phyloP scores from a whole-genome alignment of 495 filamentous ascomycete genomes.

The Hamigera avellanea region DNA sequence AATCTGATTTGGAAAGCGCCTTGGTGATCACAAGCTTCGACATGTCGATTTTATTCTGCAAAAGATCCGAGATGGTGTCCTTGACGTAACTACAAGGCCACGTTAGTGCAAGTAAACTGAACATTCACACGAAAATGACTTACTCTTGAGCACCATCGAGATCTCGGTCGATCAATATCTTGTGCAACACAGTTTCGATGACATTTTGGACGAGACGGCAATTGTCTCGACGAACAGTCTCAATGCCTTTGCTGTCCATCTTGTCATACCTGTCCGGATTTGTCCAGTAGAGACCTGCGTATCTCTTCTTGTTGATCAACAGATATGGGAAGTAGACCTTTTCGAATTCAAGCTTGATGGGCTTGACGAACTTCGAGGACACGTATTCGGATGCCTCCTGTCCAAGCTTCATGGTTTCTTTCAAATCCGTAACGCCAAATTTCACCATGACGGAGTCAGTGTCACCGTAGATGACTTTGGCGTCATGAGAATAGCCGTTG shows the following conservation, averaged over 20 bases:
- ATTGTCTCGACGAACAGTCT: slow-evolving; percentile 95
- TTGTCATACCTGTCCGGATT: slow-evolving; percentile 92
- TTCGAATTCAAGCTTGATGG: slow-evolving; percentile 98
- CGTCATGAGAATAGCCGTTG: slow-evolving; percentile 89
- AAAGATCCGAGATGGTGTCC: slow-evolving; percentile 82
- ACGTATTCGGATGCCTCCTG: slow-evolving; percentile 81
- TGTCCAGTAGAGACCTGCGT: slow-evolving; percentile 95
- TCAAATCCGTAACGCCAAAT: slow-evolving; percentile 77
- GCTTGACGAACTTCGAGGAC: slow-evolving; percentile 81
- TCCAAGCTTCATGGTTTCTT: slow-evolving; percentile 85
- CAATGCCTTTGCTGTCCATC: slow-evolving; percentile 99
- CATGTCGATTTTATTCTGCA: slow-evolving; percentile 98
- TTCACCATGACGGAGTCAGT: slow-evolving; percentile 99
- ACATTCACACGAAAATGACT: slow-evolving; percentile 17
- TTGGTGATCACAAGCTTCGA: slow-evolving; percentile 99
- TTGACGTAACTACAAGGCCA: slow-evolving; percentile 71
- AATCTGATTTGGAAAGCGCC: slow-evolving; percentile 74
- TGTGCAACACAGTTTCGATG: slow-evolving; percentile 91
- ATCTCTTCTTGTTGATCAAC: slow-evolving; percentile 99
- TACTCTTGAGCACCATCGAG: slow-evolving; percentile 86
- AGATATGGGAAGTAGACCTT: slow-evolving; percentile 99
- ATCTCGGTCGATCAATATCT: slow-evolving; percentile 90
- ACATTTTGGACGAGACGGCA: slow-evolving; percentile 91
- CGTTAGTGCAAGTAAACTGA: slow-evolving; percentile 3
- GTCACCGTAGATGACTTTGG: slow-evolving; percentile 95